Base-by-base conservation (phyloP, 257 asterid genomes). In the Linderniella brevidens region DNA sequence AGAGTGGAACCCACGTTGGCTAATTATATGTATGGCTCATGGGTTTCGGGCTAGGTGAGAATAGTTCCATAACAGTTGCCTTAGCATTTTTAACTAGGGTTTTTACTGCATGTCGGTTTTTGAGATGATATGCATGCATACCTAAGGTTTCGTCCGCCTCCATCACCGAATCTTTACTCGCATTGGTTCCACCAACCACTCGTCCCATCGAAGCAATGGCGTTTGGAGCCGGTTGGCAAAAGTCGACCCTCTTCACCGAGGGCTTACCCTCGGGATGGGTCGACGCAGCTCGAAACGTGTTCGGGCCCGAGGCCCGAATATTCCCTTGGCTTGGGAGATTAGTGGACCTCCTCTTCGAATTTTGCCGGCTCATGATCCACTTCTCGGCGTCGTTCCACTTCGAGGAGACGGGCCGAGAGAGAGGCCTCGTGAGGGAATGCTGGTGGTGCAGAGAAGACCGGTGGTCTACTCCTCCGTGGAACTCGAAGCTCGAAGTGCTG, bases 381-480 rank as follows among this genome's bases (percentile, higher is more conserved):
- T 82, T 83, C 78, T 87, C 95, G 1, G 95, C 97, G 52, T 87
- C 95, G 37, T 87, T 74, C 97, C 97, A 87, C 69, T 87, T 87
- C 8, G 97, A 87, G 2, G 97, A 60, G 71, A 82, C 66, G 5
- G 95, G 92, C 51, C 93, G 73, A 0, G 92, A 63, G 44, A 77
- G 67, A 16, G 88, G 77, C 51, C 92, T 66, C 4, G 79, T 32
- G 29, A 68, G 35, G 5, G 75, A 68, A 54, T 72, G n/a, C n/a
- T n/a, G n/a, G n/a, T n/a, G 88, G 52, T 70, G 92, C 48, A 68
- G 70, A 25, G 84, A 62, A 48, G 4, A 6, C 3, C 32, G 3
- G 6, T 25, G 32, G 3, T 83, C 76, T 68, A 80, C 97, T 48
- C 92, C 94, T 64, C 68, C 78, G 53, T 83, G 93, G 62, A 87